These are phyloP conservation scores for Carex pumila DNA, from an alignment of 176 grass and related monocot genomes.

Conservation along the genomic window DNA sequence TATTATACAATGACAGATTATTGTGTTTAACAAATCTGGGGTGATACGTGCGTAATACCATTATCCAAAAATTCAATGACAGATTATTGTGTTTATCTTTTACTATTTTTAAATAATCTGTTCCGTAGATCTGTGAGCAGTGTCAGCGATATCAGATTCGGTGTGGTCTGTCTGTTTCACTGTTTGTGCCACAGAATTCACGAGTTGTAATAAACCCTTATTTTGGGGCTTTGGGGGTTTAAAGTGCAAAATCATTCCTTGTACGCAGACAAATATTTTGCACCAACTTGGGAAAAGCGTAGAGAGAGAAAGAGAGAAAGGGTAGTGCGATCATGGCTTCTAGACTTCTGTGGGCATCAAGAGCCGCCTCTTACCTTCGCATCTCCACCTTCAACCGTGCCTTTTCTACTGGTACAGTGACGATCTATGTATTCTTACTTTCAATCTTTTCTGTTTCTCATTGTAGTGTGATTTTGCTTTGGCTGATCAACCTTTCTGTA, in stretches of 20 bases:
- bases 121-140: neutral
- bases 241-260: neutral
- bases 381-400: slow-evolving; percentile 75
- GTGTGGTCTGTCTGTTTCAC: neutral
- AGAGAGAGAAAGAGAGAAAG: neutral
- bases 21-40: no score
- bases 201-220: neutral
- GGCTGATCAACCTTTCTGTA: neutral
- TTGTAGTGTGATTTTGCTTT: slow-evolving; percentile 9
- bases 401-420: slow-evolving; percentile 65
- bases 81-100: neutral
- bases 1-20: no score
- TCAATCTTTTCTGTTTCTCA: neutral
- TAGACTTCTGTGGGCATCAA: slow-evolving; percentile 84
- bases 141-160: neutral
- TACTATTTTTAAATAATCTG: neutral
- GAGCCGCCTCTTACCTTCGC: slow-evolving; percentile 75
- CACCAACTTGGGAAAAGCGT: slow-evolving; percentile 12
- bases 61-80: neutral
- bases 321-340: slow-evolving; percentile 33
- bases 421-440: neutral
- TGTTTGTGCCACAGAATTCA: neutral
- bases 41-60: no score
- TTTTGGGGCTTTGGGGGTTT: neutral
- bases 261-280: slow-evolving; percentile 5